Percentiles rank a stretch among this genome's conserved stretches.
Evolutionary conservation across 768 basidiomycete genomes (phyloP).

Genomic region (Tulasnella sp.): DNA sequence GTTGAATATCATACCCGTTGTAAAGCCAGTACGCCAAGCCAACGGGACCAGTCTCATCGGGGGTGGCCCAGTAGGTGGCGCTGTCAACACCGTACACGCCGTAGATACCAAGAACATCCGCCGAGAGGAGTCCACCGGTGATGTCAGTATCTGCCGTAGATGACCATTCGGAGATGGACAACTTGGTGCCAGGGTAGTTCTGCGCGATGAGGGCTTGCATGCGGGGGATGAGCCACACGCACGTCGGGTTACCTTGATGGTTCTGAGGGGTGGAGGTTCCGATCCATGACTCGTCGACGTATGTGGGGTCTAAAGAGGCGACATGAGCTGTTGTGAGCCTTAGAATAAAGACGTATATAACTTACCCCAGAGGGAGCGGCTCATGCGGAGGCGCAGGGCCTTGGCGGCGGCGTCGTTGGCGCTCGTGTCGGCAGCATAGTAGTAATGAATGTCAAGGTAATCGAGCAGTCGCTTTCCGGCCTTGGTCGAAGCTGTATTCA

Average conservation of each 20-base stretch:
- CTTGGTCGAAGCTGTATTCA: slow-evolving; percentile 31
- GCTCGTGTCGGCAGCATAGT: slow-evolving; percentile 42
- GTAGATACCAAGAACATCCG: slow-evolving; percentile 42
- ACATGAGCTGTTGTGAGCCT: neutral
- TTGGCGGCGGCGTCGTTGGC: slow-evolving; percentile 42
- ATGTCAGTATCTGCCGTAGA: slow-evolving; percentile 40
- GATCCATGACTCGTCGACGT: slow-evolving; percentile 47
- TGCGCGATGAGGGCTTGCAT: slow-evolving; percentile 38
- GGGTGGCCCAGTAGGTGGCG: slow-evolving; percentile 44
- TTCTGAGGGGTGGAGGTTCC: slow-evolving; percentile 32
- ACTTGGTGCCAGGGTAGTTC: slow-evolving; percentile 44
- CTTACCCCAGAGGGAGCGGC: slow-evolving; percentile 39
- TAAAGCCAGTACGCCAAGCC: slow-evolving; percentile 47
- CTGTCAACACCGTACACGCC: slow-evolving; percentile 39
- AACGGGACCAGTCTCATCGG: slow-evolving; percentile 37
- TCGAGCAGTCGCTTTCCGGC: slow-evolving; percentile 38
- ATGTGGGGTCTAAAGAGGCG: slow-evolving; percentile 27
- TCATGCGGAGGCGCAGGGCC: slow-evolving; percentile 39
- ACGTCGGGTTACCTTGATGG: slow-evolving; percentile 37
- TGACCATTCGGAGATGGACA: slow-evolving; percentile 44
- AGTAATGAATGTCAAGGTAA: slow-evolving; percentile 43
- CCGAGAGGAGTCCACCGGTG: slow-evolving; percentile 43
- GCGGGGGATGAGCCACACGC: slow-evolving; percentile 39
- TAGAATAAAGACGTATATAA: too few species aligned
- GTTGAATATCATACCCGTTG: slow-evolving; percentile 32